Evolutionary conservation across 192 early-diverging fungal species (phyloP).

Genomic region (Pilaira anomala): DNA sequence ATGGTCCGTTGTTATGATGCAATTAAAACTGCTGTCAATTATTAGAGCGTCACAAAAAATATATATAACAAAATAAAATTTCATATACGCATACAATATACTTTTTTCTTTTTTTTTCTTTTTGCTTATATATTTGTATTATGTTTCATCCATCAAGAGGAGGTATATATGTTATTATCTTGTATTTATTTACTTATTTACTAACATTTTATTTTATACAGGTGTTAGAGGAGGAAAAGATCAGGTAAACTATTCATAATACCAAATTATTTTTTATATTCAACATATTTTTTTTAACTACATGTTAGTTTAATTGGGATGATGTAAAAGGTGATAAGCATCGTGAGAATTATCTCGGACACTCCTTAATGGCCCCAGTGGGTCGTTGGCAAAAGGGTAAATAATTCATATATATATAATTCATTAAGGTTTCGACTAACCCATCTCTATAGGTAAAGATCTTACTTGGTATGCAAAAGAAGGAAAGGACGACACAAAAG

Average conservation of each 20-base stretch:
- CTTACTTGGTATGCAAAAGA: constrained; percentile 74
- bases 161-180: constrained; percentile 7
- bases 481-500: constrained; percentile 27
- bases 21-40: constrained; percentile 62
- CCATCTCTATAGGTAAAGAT: constrained; percentile 48
- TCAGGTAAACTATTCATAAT: constrained; percentile 18
- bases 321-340: constrained; percentile 65
- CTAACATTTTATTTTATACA: not conserved
- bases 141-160: constrained; percentile 39
- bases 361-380: constrained; percentile 75
- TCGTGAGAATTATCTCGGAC: constrained; percentile 83
- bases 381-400: constrained; percentile 74
- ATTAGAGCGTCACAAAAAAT: not conserved
- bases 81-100: not conserved
- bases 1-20: constrained; percentile 82
- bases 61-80: not conserved
- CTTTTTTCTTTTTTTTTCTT: constrained; percentile 12
- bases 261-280: not conserved
- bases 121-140: not conserved
- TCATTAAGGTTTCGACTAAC: not conserved
- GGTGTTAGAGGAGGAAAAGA: constrained; percentile 38
- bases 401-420: not conserved
- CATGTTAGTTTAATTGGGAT: constrained; percentile 52
- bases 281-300: not conserved
- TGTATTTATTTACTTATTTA: not conserved